A percentile compares a stretch with the other conserved stretches of the same genome.
Evolutionary conservation across 208 protist species (phyloP).

Genomic region (Trypanosoma caninum): DNA sequence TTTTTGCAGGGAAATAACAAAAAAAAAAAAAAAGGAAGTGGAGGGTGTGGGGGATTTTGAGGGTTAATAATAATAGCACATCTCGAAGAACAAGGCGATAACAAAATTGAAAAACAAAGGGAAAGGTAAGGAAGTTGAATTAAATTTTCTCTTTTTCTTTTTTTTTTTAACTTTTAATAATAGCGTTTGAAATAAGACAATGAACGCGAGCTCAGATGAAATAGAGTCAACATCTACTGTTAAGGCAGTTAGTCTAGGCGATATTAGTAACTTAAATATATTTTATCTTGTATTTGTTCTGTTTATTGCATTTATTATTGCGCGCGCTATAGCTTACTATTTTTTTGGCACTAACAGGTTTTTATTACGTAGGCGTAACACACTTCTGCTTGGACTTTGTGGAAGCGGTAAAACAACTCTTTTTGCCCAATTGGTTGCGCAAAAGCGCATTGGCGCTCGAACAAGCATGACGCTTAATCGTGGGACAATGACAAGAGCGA

Average conservation of each 20-base stretch:
- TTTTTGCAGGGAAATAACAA: too few relatives aligned
- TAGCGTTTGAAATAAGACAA: too few relatives aligned
- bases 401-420: slow-evolving; percentile 78
- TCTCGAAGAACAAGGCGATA: too few relatives aligned
- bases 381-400: slow-evolving; percentile 54
- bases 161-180: too few relatives aligned
- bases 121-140: neutral
- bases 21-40: slow-evolving; percentile 18
- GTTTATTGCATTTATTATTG: slow-evolving; percentile 22
- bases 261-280: too few relatives aligned
- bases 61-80: slow-evolving; percentile 1
- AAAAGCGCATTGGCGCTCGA: slow-evolving; percentile 20
- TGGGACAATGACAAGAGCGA: slow-evolving; percentile 8
- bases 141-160: too few relatives aligned
- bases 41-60: neutral
- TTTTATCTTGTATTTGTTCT: slow-evolving; percentile 6
- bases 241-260: too few relatives aligned
- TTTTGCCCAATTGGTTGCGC: slow-evolving; percentile 53
- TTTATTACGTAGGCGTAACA: slow-evolving; percentile 21
- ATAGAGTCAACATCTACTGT: too few relatives aligned
- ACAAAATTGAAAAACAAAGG: too few relatives aligned
- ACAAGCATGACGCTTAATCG: slow-evolving; percentile 74
- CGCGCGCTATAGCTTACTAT: slow-evolving; percentile 2
- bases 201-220: too few relatives aligned
- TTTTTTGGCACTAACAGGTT: slow-evolving; percentile 3